Base-by-base conservation (phyloP, 768 basidiomycete genomes). In the Hygrophoropsis aurantiaca region DNA sequence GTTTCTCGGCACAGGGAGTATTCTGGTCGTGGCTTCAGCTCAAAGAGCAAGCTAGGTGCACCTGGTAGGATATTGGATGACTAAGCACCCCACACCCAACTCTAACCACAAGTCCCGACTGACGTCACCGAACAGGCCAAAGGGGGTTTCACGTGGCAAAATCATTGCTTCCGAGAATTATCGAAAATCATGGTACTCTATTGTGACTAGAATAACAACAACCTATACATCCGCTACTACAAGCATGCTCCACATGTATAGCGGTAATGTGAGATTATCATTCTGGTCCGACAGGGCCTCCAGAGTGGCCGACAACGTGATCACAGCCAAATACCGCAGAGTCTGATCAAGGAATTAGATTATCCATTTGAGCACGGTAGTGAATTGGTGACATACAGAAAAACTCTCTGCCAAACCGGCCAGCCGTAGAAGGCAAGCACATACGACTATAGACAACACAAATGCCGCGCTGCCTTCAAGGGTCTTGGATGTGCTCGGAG, bases 231-330 rank as follows among this genome's bases (percentile, higher is more conserved):
- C 74, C 6, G 77, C 72, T 41, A 93, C 67, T 25, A 85, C 84
- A 26, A 93, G 72, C 70, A 92, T 74, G 61, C 89, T 87, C 93
- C 94, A 99, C 74, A 94, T 84, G 65, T 87, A 98, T 67, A 98
- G 70, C n/a, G 97, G 95, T 52, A 99, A 73, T 34, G 90, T 92
- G 55, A 99, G 74, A 68, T 99, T 99, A 69, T 99, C 97, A 68
- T 98, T 98, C 70, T 99, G 97, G 61, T 87, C 86, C 16, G 91
- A 92, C 47, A 94, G 67, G 13, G 93, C 97, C 69, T 99, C 97
- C 54, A 98, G 75, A 35, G 90, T 64, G 3, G 84, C 82, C 4
- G 88, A 75, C 34, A 88, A 60, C n/a, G 68, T 65, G 23, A 84
- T 75, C 24, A 87, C 83, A 37, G 76, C 55, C 11, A 75, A 65